Base-by-base conservation (phyloP, 2,329 filamentous ascomycete species). In the Pseudopyricularia cyperi region DNA sequence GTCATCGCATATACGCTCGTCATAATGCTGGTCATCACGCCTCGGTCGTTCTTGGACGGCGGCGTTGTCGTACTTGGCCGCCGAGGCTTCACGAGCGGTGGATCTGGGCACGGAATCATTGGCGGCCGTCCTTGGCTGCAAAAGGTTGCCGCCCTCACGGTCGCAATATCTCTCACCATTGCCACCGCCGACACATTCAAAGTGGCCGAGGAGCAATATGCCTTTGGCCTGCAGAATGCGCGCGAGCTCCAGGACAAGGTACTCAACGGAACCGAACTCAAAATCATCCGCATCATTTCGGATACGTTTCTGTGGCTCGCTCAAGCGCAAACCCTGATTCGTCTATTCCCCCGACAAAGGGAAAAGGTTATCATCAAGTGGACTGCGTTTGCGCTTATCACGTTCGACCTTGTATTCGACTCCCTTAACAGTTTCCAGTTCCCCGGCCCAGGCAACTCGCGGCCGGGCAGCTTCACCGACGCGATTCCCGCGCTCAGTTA, bases 361-460 rank as follows among this genome's bases (percentile, higher is more conserved):
- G 93, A 98, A 69, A 97, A 97, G 69, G 83, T 97, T 51, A 87
- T 97, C 58, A 98, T 98, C 70, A 97, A 97, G 70, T 98, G 91
- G 91, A 89, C 91, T 15, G 93, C 91, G 1, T 96, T 97, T 63
- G 89, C 86, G 3, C 78, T 98, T 53, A 96, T 98, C 61, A 80
- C 89, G 0, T 76, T 96, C 54, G 91, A 97, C 64, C 83, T 91
- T 44, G 81, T 90, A 11, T 98, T 98, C 66, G 90, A 86, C 62
- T 89, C 86, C 48, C 77, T 97, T 54, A 94, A 96, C 71, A 93
- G 87, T 61, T 97, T 97, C 62, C 64, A 73, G 51, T 80, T 76
- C 59, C 67, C 68, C 3, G 66, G 68, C 22, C 71, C 70, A 14
- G 72, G 76, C 33, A 75, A 70, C 48, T 74, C 75, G 19, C 77